Evolutionary conservation across 2,329 filamentous ascomycete species (phyloP).

Genomic region (Xylaria sp.): DNA sequence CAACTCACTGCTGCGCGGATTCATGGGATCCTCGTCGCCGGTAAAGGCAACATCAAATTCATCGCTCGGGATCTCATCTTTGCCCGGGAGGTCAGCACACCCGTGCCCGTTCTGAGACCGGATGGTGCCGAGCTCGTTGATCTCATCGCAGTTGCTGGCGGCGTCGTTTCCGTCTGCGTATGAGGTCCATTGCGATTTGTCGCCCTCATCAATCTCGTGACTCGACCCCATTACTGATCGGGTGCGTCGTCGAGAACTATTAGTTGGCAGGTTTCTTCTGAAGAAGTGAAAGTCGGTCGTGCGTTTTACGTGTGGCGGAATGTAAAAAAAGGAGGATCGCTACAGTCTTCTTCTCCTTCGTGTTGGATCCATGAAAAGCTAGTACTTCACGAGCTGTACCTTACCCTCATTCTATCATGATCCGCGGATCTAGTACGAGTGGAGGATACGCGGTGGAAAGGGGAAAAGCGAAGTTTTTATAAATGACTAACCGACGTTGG

Average conservation of each 20-base stretch:
- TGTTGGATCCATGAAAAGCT: neutral
- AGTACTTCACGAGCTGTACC: neutral
- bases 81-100: slow-evolving; percentile 21
- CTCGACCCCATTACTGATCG: slow-evolving; percentile 1
- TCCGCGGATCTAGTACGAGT: too few relatives aligned
- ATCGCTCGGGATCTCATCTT: slow-evolving; percentile 34
- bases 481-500: neutral
- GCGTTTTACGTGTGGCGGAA: neutral
- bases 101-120: slow-evolving; percentile 28
- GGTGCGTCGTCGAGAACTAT: neutral
- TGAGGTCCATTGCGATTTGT: neutral
- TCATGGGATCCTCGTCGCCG: slow-evolving; percentile 64
- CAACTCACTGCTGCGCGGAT: slow-evolving; percentile 57
- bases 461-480: neutral
- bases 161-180: slow-evolving; percentile 5
- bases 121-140: slow-evolving; percentile 3
- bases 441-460: neutral
- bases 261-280: neutral
- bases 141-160: slow-evolving; percentile 1
- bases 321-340: neutral
- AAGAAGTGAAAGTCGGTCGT: neutral
- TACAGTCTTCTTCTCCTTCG: neutral
- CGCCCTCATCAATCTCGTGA: neutral
- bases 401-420: too few relatives aligned
- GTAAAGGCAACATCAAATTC: slow-evolving; percentile 71